Conservation (phyloP, 169 alveolate genomes). For the Besnoitia besnoiti region DNA sequence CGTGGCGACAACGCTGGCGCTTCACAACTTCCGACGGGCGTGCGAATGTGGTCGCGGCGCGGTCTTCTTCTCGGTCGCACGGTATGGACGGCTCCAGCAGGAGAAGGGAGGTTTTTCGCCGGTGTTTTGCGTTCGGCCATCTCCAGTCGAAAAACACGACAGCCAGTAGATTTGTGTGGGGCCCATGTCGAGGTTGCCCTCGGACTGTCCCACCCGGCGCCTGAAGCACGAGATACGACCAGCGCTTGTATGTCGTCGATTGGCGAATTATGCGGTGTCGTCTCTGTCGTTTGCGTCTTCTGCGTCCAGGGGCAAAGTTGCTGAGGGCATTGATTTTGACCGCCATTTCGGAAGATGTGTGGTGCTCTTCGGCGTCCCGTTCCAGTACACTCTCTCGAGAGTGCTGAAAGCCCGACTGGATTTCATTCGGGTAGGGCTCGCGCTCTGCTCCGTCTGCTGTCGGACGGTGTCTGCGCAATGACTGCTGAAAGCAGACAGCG, state of each 20-base stretch:
- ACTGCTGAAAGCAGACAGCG: no score
- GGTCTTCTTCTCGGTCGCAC: conserved; percentile 94
- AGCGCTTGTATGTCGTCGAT: no score
- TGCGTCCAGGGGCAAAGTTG: conserved; percentile 94
- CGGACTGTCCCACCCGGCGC: no score
- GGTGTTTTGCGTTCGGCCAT: no score
- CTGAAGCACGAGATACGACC: no score
- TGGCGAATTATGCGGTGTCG: no score
- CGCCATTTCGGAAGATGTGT: conserved; percentile 98
- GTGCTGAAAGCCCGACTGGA: conserved; percentile 91
- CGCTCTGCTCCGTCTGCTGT: not conserved
- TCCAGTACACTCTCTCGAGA: conserved; percentile 93
- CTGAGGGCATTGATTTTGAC: conserved; percentile 99
- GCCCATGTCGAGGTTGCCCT: no score
- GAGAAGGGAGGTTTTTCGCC: not conserved
- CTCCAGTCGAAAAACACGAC: no score
- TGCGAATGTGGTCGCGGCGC: conserved; percentile 99
- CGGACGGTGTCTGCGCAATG: no score
- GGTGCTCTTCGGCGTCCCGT: conserved; percentile 96
- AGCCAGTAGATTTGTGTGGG: no score
- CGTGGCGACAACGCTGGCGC: conserved; percentile 93
- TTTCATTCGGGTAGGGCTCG: conserved; percentile 75
- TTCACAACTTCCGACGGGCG: conserved; percentile 91
- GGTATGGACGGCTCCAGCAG: conserved; percentile 38
- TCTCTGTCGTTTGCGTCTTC: not conserved